Evolutionary conservation across 2,329 filamentous ascomycete genomes (phyloP).

Genomic region (Shiraia bambusicola): DNA sequence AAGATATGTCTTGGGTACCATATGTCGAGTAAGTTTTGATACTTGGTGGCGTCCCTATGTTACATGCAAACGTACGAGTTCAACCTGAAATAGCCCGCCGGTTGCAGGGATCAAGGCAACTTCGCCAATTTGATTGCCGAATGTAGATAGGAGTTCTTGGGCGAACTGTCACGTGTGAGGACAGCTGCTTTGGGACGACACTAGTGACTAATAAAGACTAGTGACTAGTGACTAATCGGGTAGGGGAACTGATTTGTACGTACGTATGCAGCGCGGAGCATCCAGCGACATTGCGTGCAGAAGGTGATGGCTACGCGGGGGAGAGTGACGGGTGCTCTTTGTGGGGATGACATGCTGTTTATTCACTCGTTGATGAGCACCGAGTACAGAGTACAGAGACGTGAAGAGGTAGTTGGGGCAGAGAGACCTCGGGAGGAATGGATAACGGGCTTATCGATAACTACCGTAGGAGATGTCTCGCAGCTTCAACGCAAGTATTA

Average conservation of each 20-base stretch:
- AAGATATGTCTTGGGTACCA: constrained; percentile 30
- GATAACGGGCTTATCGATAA: no score
- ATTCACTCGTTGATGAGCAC: background rate
- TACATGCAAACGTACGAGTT: constrained; percentile 49
- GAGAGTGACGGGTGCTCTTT: constrained; percentile 43
- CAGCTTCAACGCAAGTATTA: no score
- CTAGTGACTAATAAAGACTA: no score
- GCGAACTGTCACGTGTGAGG: constrained; percentile 63
- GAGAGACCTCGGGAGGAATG: no score
- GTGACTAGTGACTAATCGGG: no score
- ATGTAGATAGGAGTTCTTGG: constrained; percentile 94
- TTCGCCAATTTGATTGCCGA: constrained; percentile 79
- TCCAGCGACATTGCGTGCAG: constrained; percentile 94
- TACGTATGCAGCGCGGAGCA: constrained; percentile 84
- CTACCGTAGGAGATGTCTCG: no score
- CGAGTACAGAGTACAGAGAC: no score
- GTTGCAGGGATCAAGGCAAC: constrained; percentile 83
- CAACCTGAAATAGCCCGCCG: constrained; percentile 79
- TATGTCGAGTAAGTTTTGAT: no score
- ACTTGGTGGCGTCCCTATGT: background rate
- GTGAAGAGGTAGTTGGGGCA: background rate
- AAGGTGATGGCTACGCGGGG: constrained; percentile 85
- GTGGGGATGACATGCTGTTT: constrained; percentile 27
- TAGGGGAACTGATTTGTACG: no score
- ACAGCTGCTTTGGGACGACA: background rate